phyloP scores from a whole-genome alignment of 2,329 filamentous ascomycete genomes.

The Xylariaceae sp. region DNA sequence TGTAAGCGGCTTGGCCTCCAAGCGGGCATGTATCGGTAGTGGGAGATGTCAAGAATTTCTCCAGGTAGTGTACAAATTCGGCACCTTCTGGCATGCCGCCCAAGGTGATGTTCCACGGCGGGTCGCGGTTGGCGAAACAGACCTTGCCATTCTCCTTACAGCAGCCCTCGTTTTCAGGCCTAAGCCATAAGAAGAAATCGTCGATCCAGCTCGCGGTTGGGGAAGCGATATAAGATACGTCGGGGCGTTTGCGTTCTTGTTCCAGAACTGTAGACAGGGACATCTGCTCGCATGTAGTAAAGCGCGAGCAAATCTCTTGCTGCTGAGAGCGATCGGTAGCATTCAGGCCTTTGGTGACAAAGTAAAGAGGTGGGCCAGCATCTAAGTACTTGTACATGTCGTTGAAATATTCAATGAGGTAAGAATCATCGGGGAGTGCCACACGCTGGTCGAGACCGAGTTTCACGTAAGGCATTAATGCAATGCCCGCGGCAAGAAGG shows the following conservation, averaged over 20 bases:
- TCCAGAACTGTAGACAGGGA: slow-evolving; percentile 89
- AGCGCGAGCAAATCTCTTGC: slow-evolving; percentile 83
- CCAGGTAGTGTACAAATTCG: slow-evolving; percentile 85
- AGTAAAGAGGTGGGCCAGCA: slow-evolving; percentile 90
- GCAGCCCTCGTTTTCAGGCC: slow-evolving; percentile 71
- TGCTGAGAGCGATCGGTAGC: slow-evolving; percentile 72
- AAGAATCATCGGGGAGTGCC: slow-evolving; percentile 88
- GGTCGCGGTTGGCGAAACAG: slow-evolving; percentile 75
- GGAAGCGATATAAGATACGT: slow-evolving; percentile 82
- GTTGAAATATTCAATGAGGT: slow-evolving; percentile 94
- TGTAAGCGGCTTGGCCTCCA: slow-evolving; percentile 83
- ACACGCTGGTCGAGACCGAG: slow-evolving; percentile 93
- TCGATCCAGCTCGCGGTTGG: slow-evolving; percentile 95
- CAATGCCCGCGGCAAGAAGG: slow-evolving; percentile 78
- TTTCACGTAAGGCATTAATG: slow-evolving; percentile 77
- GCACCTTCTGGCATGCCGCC: slow-evolving; percentile 86
- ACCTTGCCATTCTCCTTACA: slow-evolving; percentile 67
- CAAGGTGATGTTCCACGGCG: slow-evolving; percentile 85
- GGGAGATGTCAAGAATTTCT: slow-evolving; percentile 76
- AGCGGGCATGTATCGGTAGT: slow-evolving; percentile 83
- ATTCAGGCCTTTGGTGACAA: slow-evolving; percentile 81
- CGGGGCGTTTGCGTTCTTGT: slow-evolving; percentile 84
- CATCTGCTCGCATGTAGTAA: slow-evolving; percentile 78
- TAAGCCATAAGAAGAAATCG: slow-evolving; percentile 95
- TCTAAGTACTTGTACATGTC: slow-evolving; percentile 92